Evolutionary conservation across 768 basidiomycete species (phyloP), one percentile per base, ranked within the genome.

Genomic region (Pulveroboletus sp.): DNA sequence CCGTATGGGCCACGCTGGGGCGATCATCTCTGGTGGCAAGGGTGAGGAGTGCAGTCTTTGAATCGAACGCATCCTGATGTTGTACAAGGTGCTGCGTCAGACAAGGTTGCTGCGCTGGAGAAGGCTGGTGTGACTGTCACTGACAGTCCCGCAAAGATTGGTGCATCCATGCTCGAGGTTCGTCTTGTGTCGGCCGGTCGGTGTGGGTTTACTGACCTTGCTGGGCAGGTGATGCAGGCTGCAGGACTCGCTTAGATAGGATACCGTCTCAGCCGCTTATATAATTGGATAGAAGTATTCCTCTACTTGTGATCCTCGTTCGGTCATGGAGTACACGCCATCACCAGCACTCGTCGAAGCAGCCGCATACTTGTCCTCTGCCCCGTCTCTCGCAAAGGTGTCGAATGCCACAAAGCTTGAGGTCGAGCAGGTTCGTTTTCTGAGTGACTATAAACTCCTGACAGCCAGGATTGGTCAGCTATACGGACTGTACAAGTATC

Each of bases 1-100:
- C 62, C 86, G 96, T 59, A 99, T 98, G 94, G 93, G 94, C 41
- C 93, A 97, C 65, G 93, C 94, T 50, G 96, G 96, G 58, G 96
- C 96, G 54, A 98, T 98, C 69, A 97, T 98, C 55, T 84, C 90
- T 46, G 96, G 96, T 54, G 96, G 96, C 39, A 99, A 98, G 76
- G 96, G 94, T 81, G 46, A 60, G 74, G 49, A 43, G 33, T 4
- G 36, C 43, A 0, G 21, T 31, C 6, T 11, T n/a, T n/a, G 14
- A 15, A 28, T 21, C 5, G 43, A 41, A 28, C 26, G 21, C 15
- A 10, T 44, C 26, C 39, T 53, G n/a, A 47, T 21, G 9, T 26
- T 6, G n/a, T 13, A 54, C 24, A 56, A 86, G 86, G 88, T 68
- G 91, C 91, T 54, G 96, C 96, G 6, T 78, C 76, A 26, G 96